Base-by-base conservation (phyloP, 1,139 yeast species). In the Groenewaldozyma auringiensis region DNA sequence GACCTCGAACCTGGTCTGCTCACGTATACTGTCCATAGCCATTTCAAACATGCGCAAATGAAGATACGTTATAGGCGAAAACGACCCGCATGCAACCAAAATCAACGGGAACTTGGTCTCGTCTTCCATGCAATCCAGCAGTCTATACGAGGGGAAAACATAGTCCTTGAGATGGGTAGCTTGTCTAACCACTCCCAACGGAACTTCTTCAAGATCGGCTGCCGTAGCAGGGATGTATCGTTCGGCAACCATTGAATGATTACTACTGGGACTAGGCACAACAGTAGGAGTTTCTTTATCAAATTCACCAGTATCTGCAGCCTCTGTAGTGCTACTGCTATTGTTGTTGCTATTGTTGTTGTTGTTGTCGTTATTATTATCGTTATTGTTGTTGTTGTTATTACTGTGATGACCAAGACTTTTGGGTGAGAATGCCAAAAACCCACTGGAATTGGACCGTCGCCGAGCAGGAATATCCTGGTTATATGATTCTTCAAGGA, bases 11-110 rank as follows among this genome's bases (percentile, higher is more conserved):
- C 94, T 69, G 1, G 97, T 92, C 54, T 83, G 92, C 63, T 92
- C 98, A 41, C 85, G 72, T 43, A 94, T 84, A n/a, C 94, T 81
- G 65, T 92, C 98, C 58, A 92, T 69, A 0, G 98, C 98, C 95
- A 92, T 92, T 67, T 92, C 98, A 67, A 92, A 92, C 97, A 92
- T 92, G 50, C 99, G 75, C 60, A 92, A 69, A 65, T 92, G 98
- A 48, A 92, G 72, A 64, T 92, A 92, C 0, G 98, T 92, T 46
- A 92, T 80, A 33, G 99, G 99, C 1, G 95, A 85, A 61, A 92
- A 92, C 3, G 96, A 87, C 3, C 99, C 98, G 66, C 98, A 92
- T 1, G 98, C 97, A 25, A 92, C 97, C 47, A 92, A 76, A 14
- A 92, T 96, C 53, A 92, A 72, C 1, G 99, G 98, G 53, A 81